Conservation (phyloP, 371 early-diverging fungal species). For the Gilbertella persicaria region DNA sequence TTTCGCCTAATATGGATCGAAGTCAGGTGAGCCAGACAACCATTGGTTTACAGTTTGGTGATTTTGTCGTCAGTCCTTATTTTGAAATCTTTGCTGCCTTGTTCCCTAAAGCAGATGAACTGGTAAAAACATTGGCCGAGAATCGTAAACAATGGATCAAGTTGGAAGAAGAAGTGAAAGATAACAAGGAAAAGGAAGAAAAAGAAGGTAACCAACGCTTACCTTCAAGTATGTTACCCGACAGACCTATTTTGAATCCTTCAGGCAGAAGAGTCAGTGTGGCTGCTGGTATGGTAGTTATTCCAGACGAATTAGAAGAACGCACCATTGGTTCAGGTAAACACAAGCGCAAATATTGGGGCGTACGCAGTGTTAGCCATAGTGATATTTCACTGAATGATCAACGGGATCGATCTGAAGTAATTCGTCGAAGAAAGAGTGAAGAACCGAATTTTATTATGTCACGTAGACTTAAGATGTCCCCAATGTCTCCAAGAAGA, state of each 20-base stretch:
- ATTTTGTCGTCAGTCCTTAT: constrained; percentile 84
- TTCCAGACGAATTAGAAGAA: constrained; percentile 54
- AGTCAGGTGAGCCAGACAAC: constrained; percentile 70
- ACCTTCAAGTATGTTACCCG: constrained; percentile 38
- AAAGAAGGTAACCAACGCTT: constrained; percentile 19
- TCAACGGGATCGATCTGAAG: constrained; percentile 10
- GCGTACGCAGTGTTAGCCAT: constrained; percentile 48
- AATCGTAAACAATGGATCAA: constrained; percentile 46
- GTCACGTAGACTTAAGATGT: background rate
- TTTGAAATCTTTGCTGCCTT: constrained; percentile 79
- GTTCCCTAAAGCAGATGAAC: constrained; percentile 59
- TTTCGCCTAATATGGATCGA: constrained; percentile 90
- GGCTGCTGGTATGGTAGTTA: constrained; percentile 56
- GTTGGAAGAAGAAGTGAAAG: constrained; percentile 27
- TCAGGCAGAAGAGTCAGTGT: constrained; percentile 56
- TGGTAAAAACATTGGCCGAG: constrained; percentile 33
- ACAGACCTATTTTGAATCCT: constrained; percentile 43
- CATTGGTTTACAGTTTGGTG: constrained; percentile 81
- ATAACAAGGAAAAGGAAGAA: constrained; percentile 2
- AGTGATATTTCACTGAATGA: constrained; percentile 21
- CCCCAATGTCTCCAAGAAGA: constrained; percentile 5
- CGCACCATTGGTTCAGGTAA: constrained; percentile 41
- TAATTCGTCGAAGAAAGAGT: constrained; percentile 34
- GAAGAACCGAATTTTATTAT: constrained; percentile 35
- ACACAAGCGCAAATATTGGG: constrained; percentile 39